These are phyloP conservation scores for Immersiporthe knoxdaviesiana DNA, from an alignment of 2,329 filamentous ascomycete genomes.

Conservation along the genomic window DNA sequence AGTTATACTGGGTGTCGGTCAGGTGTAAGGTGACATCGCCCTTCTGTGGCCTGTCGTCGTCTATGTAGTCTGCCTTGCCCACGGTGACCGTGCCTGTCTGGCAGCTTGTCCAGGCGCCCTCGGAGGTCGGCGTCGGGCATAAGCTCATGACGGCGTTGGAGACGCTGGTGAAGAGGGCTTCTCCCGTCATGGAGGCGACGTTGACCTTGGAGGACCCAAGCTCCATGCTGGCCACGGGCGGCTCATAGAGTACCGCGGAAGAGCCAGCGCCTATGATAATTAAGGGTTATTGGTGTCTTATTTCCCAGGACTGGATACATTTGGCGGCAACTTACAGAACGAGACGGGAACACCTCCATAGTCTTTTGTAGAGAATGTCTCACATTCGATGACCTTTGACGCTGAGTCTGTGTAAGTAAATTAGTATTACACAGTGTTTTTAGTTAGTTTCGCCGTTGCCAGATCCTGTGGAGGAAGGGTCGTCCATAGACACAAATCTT, in stretches of 20 bases:
- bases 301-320: too few species aligned
- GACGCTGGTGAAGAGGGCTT: background rate
- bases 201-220: background rate
- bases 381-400: background rate
- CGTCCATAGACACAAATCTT: background rate
- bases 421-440: background rate
- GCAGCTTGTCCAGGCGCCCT: background rate
- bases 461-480: background rate
- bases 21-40: background rate
- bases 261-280: background rate
- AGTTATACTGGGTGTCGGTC: background rate
- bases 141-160: background rate
- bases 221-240: background rate
- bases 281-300: too few species aligned
- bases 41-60: background rate
- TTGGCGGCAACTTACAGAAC: too few species aligned
- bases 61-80: background rate
- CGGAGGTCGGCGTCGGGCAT: background rate
- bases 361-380: background rate
- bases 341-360: background rate
- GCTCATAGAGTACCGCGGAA: background rate
- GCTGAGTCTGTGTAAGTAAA: background rate
- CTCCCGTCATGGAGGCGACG: background rate
- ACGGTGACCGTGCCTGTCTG: background rate
- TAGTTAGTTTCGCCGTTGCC: background rate